Percentiles rank a stretch among this genome's conserved stretches.
phyloP scores from a whole-genome alignment of 2,329 filamentous ascomycete genomes.

The Ophiostoma piceae region DNA sequence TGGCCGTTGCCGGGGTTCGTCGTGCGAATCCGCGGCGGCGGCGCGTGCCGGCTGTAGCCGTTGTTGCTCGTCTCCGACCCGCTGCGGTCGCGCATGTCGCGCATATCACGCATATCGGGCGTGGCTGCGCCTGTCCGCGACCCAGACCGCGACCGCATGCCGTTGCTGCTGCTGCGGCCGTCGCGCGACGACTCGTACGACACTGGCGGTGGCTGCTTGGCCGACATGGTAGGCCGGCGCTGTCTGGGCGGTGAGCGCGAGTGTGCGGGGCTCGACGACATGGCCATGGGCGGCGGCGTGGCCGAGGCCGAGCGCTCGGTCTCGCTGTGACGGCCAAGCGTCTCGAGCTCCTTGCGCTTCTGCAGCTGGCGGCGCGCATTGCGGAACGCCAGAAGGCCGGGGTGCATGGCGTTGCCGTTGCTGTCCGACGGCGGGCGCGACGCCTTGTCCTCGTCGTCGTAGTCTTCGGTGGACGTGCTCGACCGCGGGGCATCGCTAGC shows the following conservation, averaged over 20 bases:
- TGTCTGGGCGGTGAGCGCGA: conserved; percentile 12
- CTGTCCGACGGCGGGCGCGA: conserved; percentile 17
- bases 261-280: conserved; percentile 34
- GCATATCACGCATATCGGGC: conserved; percentile 33
- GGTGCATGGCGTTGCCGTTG: conserved; percentile 40
- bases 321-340: conserved; percentile 38
- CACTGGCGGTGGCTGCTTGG: conserved; percentile 39
- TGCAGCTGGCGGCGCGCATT: conserved; percentile 55
- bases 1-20: conserved; percentile 28
- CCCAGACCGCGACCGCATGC: conserved; percentile 29
- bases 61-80: conserved; percentile 50
- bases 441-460: conserved; percentile 23
- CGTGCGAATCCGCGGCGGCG: conserved; percentile 38
- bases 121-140: conserved; percentile 27
- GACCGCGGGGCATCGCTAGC: background rate
- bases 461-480: conserved; percentile 20
- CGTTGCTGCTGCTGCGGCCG: conserved; percentile 25
- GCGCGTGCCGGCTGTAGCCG: conserved; percentile 37
- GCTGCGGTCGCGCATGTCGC: conserved; percentile 48
- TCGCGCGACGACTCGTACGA: conserved; percentile 42
- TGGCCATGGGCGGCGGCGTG: background rate
- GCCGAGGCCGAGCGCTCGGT: background rate
- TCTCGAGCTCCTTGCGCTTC: conserved; percentile 50
- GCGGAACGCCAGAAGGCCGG: conserved; percentile 52
- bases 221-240: background rate